A percentile compares a stretch with the other conserved stretches of the same genome.
Conservation (phyloP, 805 yeast genomes). For the Pichia scutulata region DNA sequence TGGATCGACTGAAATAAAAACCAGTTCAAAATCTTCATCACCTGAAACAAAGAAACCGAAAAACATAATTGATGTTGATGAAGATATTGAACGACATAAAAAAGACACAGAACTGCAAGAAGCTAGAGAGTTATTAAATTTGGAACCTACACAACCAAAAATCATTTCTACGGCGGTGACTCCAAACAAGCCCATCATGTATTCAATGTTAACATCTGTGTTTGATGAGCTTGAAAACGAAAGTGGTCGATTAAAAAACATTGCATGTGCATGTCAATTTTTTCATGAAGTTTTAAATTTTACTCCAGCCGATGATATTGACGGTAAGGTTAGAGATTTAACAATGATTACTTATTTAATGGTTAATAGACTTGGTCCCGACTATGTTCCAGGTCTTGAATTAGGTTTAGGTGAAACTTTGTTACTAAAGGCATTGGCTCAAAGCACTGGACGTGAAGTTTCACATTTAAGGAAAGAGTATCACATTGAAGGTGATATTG, state of each 20-base stretch:
- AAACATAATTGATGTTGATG: slow-evolving; percentile 2
- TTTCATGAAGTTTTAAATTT: slow-evolving; percentile 51
- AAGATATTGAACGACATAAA: slow-evolving; percentile 14
- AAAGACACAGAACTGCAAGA: slow-evolving; percentile 18
- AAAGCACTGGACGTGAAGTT: slow-evolving; percentile 76
- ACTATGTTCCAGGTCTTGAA: slow-evolving; percentile 83
- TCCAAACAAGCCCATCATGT: slow-evolving; percentile 23
- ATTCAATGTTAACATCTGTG: slow-evolving; percentile 45
- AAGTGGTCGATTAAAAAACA: slow-evolving; percentile 75
- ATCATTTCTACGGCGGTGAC: not conserved
- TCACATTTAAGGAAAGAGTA: slow-evolving; percentile 67
- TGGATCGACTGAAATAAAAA: not conserved
- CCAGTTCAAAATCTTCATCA: not conserved
- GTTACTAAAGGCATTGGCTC: slow-evolving; percentile 80
- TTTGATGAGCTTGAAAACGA: slow-evolving; percentile 77
- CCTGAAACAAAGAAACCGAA: slow-evolving; percentile 1
- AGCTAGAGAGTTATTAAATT: slow-evolving; percentile 13
- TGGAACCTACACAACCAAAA: slow-evolving; percentile 6
- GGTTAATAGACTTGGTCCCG: slow-evolving; percentile 89
- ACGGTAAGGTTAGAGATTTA: slow-evolving; percentile 31
- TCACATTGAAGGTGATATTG: slow-evolving; percentile 81
- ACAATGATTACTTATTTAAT: slow-evolving; percentile 73
- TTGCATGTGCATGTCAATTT: slow-evolving; percentile 66
- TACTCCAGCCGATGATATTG: slow-evolving; percentile 24
- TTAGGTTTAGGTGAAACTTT: slow-evolving; percentile 90